These are phyloP conservation scores for Neurospora sublineolata DNA, from an alignment of 495 filamentous ascomycete species.

Conservation along the genomic window DNA sequence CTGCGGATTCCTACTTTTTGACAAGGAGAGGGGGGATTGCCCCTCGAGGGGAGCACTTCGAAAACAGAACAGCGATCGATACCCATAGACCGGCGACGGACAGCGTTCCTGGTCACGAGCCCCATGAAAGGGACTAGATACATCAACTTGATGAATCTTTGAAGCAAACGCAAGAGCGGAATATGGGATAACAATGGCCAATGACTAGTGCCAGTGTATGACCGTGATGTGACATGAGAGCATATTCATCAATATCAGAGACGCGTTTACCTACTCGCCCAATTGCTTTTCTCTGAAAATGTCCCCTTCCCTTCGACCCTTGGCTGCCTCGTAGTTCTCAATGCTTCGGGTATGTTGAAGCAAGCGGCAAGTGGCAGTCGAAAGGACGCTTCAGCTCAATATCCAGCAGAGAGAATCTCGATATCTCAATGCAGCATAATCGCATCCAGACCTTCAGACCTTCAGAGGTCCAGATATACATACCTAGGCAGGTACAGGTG, in stretches of 20 bases:
- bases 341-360: background rate
- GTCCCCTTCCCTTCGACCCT: background rate
- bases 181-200: background rate
- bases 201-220: background rate
- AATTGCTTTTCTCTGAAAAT: background rate
- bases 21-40: background rate
- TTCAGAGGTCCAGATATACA: background rate
- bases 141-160: background rate
- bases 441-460: background rate
- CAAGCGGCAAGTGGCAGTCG: background rate
- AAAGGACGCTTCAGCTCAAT: background rate
- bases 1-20: background rate
- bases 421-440: background rate
- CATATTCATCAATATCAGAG: background rate
- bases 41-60: background rate
- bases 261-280: background rate
- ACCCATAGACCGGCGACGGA: background rate
- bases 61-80: background rate
- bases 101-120: background rate
- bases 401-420: background rate
- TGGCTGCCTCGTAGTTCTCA: background rate
- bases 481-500: background rate
- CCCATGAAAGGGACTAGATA: background rate
- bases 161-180: background rate
- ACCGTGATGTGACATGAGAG: background rate